Conservation (phyloP, 768 basidiomycete species). For the Sistotremastrum niveocremeum region DNA sequence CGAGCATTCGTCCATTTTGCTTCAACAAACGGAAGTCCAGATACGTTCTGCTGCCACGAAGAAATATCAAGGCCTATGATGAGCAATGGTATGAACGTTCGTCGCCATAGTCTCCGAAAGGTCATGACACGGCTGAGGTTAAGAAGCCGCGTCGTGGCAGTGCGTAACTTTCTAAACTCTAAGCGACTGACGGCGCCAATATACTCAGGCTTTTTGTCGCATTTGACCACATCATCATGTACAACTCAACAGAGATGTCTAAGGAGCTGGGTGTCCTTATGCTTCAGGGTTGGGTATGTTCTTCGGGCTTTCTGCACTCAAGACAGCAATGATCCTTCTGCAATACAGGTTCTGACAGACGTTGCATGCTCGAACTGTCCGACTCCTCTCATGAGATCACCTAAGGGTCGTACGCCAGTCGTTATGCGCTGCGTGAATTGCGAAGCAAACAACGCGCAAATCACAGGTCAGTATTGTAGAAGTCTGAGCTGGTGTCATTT, state of each 20-base stretch:
- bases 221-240: conserved; percentile 22
- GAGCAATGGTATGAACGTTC: conserved; percentile 14
- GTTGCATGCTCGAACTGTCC: conserved; percentile 38
- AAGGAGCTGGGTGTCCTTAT: conserved; percentile 52
- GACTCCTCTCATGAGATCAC: conserved; percentile 67
- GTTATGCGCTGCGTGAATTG: conserved; percentile 54
- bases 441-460: conserved; percentile 20
- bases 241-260: conserved; percentile 42
- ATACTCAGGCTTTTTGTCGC: no score
- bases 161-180: neutral
- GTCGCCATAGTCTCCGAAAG: conserved; percentile 16
- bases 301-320: neutral
- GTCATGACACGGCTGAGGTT: conserved; percentile 11
- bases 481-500: neutral
- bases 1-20: conserved; percentile 12
- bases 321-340: neutral
- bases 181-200: no score
- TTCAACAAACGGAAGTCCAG: neutral
- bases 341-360: conserved; percentile 50
- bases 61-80: conserved; percentile 13
- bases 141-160: neutral
- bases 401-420: conserved; percentile 30
- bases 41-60: conserved; percentile 6
- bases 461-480: conserved; percentile 14
- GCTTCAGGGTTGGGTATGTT: conserved; percentile 62